phyloP scores from a whole-genome alignment of 345 rosid species.

The Citrus trifoliata region DNA sequence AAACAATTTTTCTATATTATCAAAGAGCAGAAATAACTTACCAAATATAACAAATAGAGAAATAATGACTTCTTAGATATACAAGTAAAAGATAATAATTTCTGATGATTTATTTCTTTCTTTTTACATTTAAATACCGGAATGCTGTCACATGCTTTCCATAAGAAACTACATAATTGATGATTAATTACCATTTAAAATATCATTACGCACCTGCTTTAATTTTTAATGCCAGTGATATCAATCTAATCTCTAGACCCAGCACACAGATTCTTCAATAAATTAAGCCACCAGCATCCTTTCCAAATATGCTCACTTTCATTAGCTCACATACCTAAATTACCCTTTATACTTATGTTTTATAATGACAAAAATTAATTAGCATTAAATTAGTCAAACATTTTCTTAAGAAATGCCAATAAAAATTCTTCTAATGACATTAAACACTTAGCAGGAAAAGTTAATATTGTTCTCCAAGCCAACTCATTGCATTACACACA shows the following conservation, averaged over 20 bases:
- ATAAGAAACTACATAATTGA: neutral
- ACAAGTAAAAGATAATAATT: neutral
- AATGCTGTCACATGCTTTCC: neutral
- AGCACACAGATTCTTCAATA: constrained; percentile 4
- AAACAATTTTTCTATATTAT: neutral
- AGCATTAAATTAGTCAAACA: constrained; percentile 12
- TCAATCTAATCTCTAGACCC: neutral
- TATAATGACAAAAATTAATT: constrained; percentile 3
- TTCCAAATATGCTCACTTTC: constrained; percentile 6
- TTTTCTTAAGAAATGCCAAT: neutral
- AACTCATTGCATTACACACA: neutral
- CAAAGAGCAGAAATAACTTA: neutral
- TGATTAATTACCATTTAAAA: neutral
- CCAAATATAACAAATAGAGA: neutral
- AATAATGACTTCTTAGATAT: neutral
- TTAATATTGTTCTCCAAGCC: neutral
- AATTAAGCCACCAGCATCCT: neutral
- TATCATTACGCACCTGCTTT: neutral
- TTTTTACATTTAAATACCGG: neutral
- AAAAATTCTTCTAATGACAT: neutral
- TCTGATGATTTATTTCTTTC: neutral
- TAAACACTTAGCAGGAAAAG: neutral
- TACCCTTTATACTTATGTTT: neutral
- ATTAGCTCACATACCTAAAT: neutral
- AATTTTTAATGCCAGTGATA: neutral